phyloP scores from a whole-genome alignment of 768 basidiomycete species.

The Suillus placidus region DNA sequence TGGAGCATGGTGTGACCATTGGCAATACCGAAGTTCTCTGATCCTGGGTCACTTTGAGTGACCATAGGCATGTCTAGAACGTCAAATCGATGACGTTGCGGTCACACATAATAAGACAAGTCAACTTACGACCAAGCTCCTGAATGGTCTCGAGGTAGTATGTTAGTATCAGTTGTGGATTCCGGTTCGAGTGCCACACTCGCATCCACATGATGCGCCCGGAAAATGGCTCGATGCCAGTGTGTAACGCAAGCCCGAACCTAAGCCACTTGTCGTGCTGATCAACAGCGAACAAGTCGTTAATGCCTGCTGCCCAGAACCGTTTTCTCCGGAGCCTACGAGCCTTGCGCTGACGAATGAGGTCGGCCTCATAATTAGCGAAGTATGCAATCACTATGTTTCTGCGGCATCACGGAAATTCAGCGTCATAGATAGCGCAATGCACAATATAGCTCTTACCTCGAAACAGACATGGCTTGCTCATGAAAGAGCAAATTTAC shows the following conservation, averaged over 20 bases:
- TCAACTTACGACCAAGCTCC: slow-evolving; percentile 21
- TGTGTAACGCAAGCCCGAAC: slow-evolving; percentile 39
- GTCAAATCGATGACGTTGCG: not conserved
- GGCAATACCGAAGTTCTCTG: slow-evolving; percentile 47
- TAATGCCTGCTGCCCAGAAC: slow-evolving; percentile 46
- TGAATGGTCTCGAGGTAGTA: slow-evolving; percentile 23
- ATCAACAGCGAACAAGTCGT: slow-evolving; percentile 40
- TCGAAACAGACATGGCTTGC: slow-evolving; percentile 25
- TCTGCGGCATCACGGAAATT: not conserved
- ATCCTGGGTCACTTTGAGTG: slow-evolving; percentile 47
- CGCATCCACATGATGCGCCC: slow-evolving; percentile 26
- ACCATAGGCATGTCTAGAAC: slow-evolving; percentile 38
- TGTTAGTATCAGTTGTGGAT: slow-evolving; percentile 22
- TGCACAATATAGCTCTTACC: slow-evolving; percentile 17
- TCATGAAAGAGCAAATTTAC: slow-evolving; percentile 25
- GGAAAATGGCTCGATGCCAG: slow-evolving; percentile 23
- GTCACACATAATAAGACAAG: slow-evolving; percentile 3
- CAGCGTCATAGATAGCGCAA: not conserved
- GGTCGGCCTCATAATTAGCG: slow-evolving; percentile 18
- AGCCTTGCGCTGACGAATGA: slow-evolving; percentile 20
- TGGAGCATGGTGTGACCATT: slow-evolving; percentile 44
- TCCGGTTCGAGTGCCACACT: slow-evolving; percentile 32
- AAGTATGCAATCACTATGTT: slow-evolving; percentile 8
- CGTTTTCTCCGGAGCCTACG: slow-evolving; percentile 28
- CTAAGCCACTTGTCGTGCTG: slow-evolving; percentile 52